A percentile compares a stretch with the other conserved stretches of the same genome.
Conservation (phyloP, 2,329 filamentous ascomycete species). For the Corinectria fuckeliana region DNA sequence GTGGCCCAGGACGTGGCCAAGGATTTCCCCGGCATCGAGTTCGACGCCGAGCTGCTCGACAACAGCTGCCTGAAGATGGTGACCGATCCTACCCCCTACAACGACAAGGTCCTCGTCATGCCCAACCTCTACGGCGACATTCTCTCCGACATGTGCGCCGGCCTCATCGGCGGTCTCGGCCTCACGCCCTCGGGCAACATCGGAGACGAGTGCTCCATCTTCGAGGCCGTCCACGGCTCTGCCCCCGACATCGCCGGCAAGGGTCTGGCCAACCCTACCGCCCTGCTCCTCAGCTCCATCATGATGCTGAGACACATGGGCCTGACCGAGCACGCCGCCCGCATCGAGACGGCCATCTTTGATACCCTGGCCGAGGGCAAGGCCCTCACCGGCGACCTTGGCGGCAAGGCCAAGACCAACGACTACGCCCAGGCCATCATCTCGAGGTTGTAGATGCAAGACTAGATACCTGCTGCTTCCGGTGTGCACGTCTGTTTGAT, state of each 20-base stretch:
- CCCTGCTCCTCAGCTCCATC: conserved; percentile 91
- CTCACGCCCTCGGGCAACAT: conserved; percentile 98
- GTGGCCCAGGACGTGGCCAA: conserved; percentile 86
- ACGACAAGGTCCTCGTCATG: conserved; percentile 98
- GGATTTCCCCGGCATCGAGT: conserved; percentile 95
- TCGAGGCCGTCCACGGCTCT: conserved; percentile 98
- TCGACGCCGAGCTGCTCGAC: conserved; percentile 97
- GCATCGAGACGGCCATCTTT: conserved; percentile 95
- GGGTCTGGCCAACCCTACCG: conserved; percentile 95
- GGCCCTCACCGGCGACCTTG: conserved; percentile 92
- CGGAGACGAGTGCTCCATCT: conserved; percentile 98
- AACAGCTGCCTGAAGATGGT: conserved; percentile 99
- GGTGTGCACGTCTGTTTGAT: conserved; percentile 31
- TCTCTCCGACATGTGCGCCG: conserved; percentile 98
- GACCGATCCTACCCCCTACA: conserved; percentile 94
- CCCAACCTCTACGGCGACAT: conserved; percentile 99
- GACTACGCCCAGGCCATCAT: conserved; percentile 96
- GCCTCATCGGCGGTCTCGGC: conserved; percentile 96
- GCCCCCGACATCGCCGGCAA: conserved; percentile 97
- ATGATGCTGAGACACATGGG: conserved; percentile 99
- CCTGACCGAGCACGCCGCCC: conserved; percentile 79
- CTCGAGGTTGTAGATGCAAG: conserved; percentile 59
- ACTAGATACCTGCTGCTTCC: conserved; percentile 37
- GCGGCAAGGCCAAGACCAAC: conserved; percentile 93
- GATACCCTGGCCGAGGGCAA: conserved; percentile 96